Conservation (phyloP, 805 yeast genomes). For the Huiozyma naganishii region DNA sequence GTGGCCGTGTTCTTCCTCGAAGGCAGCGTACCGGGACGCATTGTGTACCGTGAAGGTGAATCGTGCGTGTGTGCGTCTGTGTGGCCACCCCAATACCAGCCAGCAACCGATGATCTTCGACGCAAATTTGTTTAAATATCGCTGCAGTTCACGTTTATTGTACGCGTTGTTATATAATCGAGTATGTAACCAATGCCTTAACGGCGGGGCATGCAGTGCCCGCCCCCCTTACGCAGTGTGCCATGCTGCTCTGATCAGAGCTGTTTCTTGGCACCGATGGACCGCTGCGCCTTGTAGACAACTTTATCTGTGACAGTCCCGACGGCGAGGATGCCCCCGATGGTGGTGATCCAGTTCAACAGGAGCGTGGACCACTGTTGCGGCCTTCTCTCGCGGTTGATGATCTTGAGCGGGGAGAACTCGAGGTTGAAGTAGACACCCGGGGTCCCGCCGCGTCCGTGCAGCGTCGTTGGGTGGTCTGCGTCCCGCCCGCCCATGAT, state of each 20-base stretch:
- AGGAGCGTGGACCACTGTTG: slow-evolving; percentile 77
- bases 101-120: no score
- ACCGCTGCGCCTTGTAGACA: slow-evolving; percentile 80
- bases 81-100: no score
- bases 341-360: slow-evolving; percentile 72
- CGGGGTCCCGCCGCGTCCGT: slow-evolving; percentile 80
- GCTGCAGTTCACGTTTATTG: no score
- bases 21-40: neutral
- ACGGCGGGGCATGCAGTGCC: no score
- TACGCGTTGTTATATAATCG: no score
- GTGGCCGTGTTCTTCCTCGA: neutral
- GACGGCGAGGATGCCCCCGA: slow-evolving; percentile 89
- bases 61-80: no score
- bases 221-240: no score
- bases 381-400: slow-evolving; percentile 58
- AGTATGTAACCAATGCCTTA: no score
- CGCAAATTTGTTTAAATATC: no score
- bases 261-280: slow-evolving; percentile 31
- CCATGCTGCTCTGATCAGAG: neutral
- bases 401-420: slow-evolving; percentile 85
- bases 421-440: slow-evolving; percentile 84
- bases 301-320: slow-evolving; percentile 84
- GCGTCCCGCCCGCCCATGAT: slow-evolving; percentile 77
- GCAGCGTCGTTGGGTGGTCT: slow-evolving; percentile 81
- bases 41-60: no score